Conservation (phyloP, 83 land plant genomes). For the Diphasiastrum complanatum region DNA sequence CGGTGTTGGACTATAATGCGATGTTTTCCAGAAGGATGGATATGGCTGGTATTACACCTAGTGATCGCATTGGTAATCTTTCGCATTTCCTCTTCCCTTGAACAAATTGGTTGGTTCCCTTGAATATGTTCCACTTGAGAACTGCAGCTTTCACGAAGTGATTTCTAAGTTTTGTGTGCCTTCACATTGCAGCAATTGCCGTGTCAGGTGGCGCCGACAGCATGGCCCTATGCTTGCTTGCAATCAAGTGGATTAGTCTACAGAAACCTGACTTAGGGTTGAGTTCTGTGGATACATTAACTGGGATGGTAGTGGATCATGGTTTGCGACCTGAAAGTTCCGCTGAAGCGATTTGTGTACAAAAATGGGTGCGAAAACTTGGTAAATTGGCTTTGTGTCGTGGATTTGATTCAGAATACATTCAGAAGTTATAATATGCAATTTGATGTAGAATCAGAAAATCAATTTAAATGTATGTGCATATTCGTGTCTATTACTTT, state of each 20-base stretch:
- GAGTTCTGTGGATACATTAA: background rate
- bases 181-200: constrained; percentile 55
- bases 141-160: background rate
- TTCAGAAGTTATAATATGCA: background rate
- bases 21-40: constrained; percentile 54
- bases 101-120: background rate
- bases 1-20: constrained; percentile 24
- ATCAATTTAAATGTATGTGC: background rate
- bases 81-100: background rate
- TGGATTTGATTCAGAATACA: background rate
- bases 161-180: background rate
- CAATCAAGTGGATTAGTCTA: constrained; percentile 52
- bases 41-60: constrained; percentile 69
- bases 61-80: constrained; percentile 55
- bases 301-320: constrained; percentile 77
- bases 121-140: background rate
- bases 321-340: constrained; percentile 67
- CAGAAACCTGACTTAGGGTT: constrained; percentile 23
- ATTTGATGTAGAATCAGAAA: background rate
- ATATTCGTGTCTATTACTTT: too few species aligned
- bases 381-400: constrained; percentile 22
- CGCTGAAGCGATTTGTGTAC: constrained; percentile 57
- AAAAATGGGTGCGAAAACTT: constrained; percentile 37
- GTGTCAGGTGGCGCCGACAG: constrained; percentile 95
- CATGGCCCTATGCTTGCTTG: constrained; percentile 74